Percentiles rank a stretch among this genome's conserved stretches.
Evolutionary conservation across 163 green algal species (phyloP).

Genomic region (Prototheca wickerhamii): DNA sequence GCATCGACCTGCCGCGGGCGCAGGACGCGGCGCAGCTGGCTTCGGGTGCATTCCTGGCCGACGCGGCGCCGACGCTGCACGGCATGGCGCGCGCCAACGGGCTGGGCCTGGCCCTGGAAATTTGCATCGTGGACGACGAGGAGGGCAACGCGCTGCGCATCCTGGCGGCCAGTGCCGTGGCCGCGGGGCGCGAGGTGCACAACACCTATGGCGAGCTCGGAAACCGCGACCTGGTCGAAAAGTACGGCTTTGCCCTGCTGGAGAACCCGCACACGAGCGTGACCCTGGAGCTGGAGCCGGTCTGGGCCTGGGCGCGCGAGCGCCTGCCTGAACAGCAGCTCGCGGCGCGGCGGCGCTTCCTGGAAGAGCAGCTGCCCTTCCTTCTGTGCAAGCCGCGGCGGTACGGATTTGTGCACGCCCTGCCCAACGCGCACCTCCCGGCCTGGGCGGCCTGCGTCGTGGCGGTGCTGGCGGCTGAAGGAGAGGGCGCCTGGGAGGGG

Average conservation of each 20-base stretch:
- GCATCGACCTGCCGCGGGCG: background rate
- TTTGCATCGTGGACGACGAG: constrained; percentile 56
- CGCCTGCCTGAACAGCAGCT: background rate
- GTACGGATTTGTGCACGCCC: too few relatives aligned
- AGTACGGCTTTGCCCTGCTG: constrained; percentile 75
- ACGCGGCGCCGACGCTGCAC: background rate
- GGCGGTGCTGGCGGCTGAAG: too few relatives aligned
- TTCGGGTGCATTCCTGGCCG: background rate
- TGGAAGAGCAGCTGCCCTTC: background rate
- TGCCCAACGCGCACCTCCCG: too few relatives aligned
- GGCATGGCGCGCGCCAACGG: constrained; percentile 23
- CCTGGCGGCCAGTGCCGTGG: constrained; percentile 47
- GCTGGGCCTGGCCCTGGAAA: constrained; percentile 55
- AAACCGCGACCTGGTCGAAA: constrained; percentile 65
- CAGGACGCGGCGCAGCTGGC: background rate
- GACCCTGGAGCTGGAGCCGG: constrained; percentile 8
- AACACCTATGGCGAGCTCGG: constrained; percentile 84
- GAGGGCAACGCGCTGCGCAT: constrained; percentile 52
- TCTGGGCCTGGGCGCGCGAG: background rate
- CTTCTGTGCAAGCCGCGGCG: background rate
- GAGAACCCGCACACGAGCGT: constrained; percentile 50
- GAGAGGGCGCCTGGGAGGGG: too few relatives aligned
- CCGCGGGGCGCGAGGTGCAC: constrained; percentile 52
- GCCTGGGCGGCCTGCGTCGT: too few relatives aligned
- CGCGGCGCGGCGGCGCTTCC: background rate